Base-by-base conservation (phyloP, 805 yeast genomes). In the Henningerozyma blattae region DNA sequence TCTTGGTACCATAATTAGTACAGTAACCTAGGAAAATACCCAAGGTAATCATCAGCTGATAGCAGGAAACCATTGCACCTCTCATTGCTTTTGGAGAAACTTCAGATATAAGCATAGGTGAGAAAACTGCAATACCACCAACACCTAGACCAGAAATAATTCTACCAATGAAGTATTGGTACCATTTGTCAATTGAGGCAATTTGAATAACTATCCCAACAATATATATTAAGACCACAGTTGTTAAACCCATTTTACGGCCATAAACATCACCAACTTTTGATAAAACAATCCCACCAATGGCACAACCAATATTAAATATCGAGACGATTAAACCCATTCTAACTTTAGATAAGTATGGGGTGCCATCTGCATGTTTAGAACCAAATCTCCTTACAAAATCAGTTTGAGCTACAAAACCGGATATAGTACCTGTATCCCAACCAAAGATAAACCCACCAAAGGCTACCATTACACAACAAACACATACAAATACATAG, bases 11-110 rank as follows among this genome's bases (percentile, higher is more conserved):
- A 54, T 69, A 80, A 39, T 74, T 75, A 31, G 77, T 65, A 60
- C 85, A 77, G 67, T 77, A 77, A 54, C 86, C 89, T 45, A 80
- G 61, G 61, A 79, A 78, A 48, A 80, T 79, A 59, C 87, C 89
- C 32, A 73, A 60, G 22, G 87, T 79, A 42, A 79, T 72, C 70
- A 71, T 74, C 51, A 80, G 63, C 60, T 80, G 87, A 63, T 71
- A 80, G 47, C 76, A 70, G 24, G 80, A 74, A 33, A 80, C 86
- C 42, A 79, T 65, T 22, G 82, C 66, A 56, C 87, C 87, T 69
- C 89, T 72, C 34, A 78, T 59, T 37, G 69, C 44, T 34, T 54
- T 56, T 20, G 61, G 58, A 18, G 58, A 35, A 3, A 52, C 55
- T 41, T 54, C 57, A 27, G 80, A 67, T 43, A 77, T 76, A 54